Percentiles rank a stretch among this genome's conserved stretches.
Conservation (phyloP, 2,329 filamentous ascomycete genomes). For the Diatrype stigma region DNA sequence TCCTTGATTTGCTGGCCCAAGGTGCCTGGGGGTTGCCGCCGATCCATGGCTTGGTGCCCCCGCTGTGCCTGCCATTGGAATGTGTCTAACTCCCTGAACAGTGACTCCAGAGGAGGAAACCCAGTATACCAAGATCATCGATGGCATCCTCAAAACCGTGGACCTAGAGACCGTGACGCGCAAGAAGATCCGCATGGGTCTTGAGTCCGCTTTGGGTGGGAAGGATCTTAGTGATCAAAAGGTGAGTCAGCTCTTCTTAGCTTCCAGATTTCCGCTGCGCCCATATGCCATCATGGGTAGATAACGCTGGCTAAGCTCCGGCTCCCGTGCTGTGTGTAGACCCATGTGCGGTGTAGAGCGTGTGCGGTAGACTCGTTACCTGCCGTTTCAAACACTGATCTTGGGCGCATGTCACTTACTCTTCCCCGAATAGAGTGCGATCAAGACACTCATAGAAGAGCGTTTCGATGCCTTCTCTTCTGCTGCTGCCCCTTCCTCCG, state of each 20-base stretch:
- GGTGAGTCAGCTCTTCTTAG: constrained; percentile 33
- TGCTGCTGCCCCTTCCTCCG: constrained; percentile 29
- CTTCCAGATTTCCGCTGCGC: neutral
- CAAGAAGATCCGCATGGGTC: constrained; percentile 56
- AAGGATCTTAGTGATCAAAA: constrained; percentile 58
- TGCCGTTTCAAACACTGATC: neutral
- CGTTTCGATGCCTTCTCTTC: constrained; percentile 68
- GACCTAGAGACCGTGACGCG: constrained; percentile 61
- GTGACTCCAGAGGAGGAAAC: constrained; percentile 46
- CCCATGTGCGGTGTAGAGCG: neutral
- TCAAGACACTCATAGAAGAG: constrained; percentile 68
- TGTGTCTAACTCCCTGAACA: constrained; percentile 23
- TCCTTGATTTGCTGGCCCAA: neutral
- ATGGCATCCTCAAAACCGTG: constrained; percentile 52
- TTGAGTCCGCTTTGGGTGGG: constrained; percentile 51
- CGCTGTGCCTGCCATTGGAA: neutral
- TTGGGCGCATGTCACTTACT: constrained; percentile 2
- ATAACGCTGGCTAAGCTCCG: too few relatives aligned
- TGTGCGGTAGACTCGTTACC: too few relatives aligned
- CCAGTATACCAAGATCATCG: constrained; percentile 56
- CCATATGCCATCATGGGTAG: neutral
- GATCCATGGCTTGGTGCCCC: neutral
- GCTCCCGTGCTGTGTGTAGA: too few relatives aligned
- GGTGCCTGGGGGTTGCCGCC: neutral
- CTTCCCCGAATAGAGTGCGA: constrained; percentile 48